A percentile compares a stretch with the other conserved stretches of the same genome.
phyloP scores from a whole-genome alignment of 169 alveolate genomes.

The Cryptosporidium ryanae region DNA sequence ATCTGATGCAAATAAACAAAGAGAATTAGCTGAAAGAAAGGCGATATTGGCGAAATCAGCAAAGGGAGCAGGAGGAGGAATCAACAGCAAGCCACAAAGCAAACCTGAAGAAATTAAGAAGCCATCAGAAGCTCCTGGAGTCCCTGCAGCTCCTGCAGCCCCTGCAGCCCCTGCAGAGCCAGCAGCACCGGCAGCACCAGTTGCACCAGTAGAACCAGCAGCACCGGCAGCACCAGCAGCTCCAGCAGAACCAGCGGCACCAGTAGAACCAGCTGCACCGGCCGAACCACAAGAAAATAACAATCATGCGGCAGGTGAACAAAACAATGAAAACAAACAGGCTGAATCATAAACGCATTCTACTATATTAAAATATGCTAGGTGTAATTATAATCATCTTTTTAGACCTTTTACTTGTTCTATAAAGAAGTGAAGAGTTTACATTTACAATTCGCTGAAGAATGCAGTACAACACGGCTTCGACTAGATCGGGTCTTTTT shows the following conservation, averaged over 20 bases:
- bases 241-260: neutral
- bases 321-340: no score
- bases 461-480: no score
- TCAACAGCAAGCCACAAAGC: conserved; percentile 14
- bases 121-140: conserved; percentile 3
- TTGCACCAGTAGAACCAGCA: conserved; percentile 34
- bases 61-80: conserved; percentile 26
- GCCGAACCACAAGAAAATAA: no score
- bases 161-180: conserved; percentile 5
- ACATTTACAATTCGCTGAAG: no score
- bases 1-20: conserved; percentile 60
- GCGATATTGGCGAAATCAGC: conserved; percentile 67
- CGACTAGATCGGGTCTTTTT: no score
- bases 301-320: no score
- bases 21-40: conserved; percentile 66
- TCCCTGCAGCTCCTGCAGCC: conserved; percentile 10
- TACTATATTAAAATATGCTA: no score
- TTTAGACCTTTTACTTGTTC: no score
- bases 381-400: no score
- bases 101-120: conserved; percentile 63
- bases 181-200: neutral
- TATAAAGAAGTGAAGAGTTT: no score
- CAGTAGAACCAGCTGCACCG: no score
- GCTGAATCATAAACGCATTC: no score
- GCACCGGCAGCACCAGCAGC: conserved; percentile 15